These are phyloP conservation scores for Cryomyces antarcticus DNA, from an alignment of 495 filamentous ascomycete genomes.

Conservation along the genomic window DNA sequence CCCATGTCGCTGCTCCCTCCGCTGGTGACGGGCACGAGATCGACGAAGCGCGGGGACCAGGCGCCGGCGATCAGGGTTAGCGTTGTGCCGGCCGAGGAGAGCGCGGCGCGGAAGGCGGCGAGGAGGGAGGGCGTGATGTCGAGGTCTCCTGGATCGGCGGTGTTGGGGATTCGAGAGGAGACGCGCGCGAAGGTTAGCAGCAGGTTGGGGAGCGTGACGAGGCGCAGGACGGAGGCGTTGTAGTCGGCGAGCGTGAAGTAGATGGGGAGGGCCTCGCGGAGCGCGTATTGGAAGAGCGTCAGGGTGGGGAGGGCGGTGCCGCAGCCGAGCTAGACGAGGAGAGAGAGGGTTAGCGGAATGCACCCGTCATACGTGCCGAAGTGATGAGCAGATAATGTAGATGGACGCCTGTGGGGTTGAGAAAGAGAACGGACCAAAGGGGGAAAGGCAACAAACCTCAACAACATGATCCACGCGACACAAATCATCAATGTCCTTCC, in stretches of 20 bases:
- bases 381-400: background rate
- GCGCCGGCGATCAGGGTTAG: conserved; percentile 64
- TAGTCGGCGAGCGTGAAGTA: conserved; percentile 73
- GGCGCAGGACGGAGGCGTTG: conserved; percentile 63
- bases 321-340: conserved; percentile 48
- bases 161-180: conserved; percentile 7
- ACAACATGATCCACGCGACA: conserved; percentile 34
- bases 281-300: conserved; percentile 49
- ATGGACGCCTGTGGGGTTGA: background rate
- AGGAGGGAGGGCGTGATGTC: conserved; percentile 49
- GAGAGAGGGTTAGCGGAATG: background rate
- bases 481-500: conserved; percentile 19
- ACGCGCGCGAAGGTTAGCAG: conserved; percentile 56
- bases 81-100: conserved; percentile 33
- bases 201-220: conserved; percentile 79
- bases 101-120: conserved; percentile 35
- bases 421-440: background rate
- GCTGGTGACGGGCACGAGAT: conserved; percentile 4
- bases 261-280: conserved; percentile 25
- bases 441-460: conserved; percentile 37
- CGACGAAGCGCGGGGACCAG: conserved; percentile 35
- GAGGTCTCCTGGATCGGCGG: conserved; percentile 38
- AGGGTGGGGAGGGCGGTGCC: conserved; percentile 76
- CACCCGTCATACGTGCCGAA: background rate
- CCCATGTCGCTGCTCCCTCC: conserved; percentile 13